These are phyloP conservation scores for Nemania diffusa DNA, from an alignment of 2,329 filamentous ascomycete species.

Conservation along the genomic window DNA sequence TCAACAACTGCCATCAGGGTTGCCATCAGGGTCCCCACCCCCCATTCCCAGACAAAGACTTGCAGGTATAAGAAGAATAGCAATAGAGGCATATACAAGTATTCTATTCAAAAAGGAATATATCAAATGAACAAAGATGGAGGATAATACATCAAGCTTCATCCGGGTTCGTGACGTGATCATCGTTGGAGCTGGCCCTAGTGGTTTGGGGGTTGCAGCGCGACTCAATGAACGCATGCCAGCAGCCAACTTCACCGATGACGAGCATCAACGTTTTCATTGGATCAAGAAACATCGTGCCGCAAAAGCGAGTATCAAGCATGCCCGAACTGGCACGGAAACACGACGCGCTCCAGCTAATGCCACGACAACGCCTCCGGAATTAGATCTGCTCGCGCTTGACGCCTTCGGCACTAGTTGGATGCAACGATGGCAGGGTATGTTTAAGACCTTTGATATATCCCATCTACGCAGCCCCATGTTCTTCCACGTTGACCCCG, in stretches of 20 bases:
- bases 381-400: conserved; percentile 67
- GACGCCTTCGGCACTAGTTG: conserved; percentile 72
- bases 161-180: conserved; percentile 70
- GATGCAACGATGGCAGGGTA: conserved; percentile 76
- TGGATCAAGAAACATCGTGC: conserved; percentile 74
- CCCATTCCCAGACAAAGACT: background rate
- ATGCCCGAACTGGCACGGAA: conserved; percentile 55
- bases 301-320: conserved; percentile 67
- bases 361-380: conserved; percentile 35
- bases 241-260: conserved; percentile 83
- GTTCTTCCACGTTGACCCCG: conserved; percentile 84
- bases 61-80: conserved; percentile 12
- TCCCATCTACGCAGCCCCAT: conserved; percentile 79
- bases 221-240: conserved; percentile 77
- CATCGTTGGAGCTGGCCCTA: conserved; percentile 79
- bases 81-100: background rate
- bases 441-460: conserved; percentile 76
- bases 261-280: conserved; percentile 83
- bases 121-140: conserved; percentile 32
- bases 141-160: conserved; percentile 28
- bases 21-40: conserved; percentile 29
- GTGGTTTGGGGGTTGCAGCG: conserved; percentile 77
- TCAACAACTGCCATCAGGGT: conserved; percentile 27
- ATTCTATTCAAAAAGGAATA: background rate
- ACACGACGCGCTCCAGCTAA: conserved; percentile 46